Base-by-base conservation (phyloP, 495 filamentous ascomycete genomes). In the Neurospora discreta region DNA sequence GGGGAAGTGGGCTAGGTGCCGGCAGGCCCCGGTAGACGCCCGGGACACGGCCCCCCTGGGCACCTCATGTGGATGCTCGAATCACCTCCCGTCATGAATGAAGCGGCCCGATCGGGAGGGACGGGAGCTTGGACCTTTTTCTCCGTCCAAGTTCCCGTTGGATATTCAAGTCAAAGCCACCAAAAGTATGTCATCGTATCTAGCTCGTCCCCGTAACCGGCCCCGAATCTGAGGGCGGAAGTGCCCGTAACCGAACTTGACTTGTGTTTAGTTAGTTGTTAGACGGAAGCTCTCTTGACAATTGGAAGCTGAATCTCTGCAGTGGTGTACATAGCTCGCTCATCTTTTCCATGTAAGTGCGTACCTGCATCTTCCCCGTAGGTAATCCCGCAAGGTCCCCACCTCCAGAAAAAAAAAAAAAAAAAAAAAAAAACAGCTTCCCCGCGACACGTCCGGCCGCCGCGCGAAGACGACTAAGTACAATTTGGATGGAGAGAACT, bases 311-410 rank as follows among this genome's bases (percentile, higher is more conserved):
- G 23, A 65, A 65, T 65, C 15, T 30, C 52, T n/a, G n/a, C n/a
- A n/a, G n/a, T n/a, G n/a, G n/a, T n/a, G n/a, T n/a, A n/a, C 33
- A 33, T 30, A 60, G 52, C 46, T 58, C 13, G 15, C 3, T 13
- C 52, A 26, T 18, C 23, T 3, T 60, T 26, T 33, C 6, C 15
- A 13, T 33, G 23, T 60, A 9, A 60, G 52, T 65, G 52, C 6
- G 52, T 65, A 65, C 52, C 52, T 65, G 52, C 52, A 65, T 30
- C 15, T 65, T 65, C 52, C 52, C 52, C 52, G 52, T 65, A n/a
- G n/a, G n/a, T n/a, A 65, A 65, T 65, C 26, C 52, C 52, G 15
- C 52, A 65, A 65, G 52, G 52, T 65, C 52, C 52, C 52, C 52
- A 65, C 52, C 52, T n/a, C n/a, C n/a, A n/a, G n/a, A 5, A 5